Evolutionary conservation across 2,329 filamentous ascomycete species (phyloP).

Genomic region (Pseudocercospora cruenta): DNA sequence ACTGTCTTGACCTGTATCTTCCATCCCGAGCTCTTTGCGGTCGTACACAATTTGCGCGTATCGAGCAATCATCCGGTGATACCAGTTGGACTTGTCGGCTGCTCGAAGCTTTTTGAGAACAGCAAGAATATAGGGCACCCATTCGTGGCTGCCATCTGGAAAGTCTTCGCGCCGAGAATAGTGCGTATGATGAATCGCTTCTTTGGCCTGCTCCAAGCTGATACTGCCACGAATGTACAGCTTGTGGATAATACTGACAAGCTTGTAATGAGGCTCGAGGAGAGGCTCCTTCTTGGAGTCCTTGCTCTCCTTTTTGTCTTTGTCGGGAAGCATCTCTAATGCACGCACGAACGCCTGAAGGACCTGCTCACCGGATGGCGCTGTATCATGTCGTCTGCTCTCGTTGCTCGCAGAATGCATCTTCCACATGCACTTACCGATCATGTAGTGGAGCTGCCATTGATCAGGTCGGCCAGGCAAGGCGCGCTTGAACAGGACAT

Average conservation of each 20-base stretch:
- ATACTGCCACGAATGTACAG: slow-evolving; percentile 61
- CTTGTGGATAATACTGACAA: slow-evolving; percentile 80
- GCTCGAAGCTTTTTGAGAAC: slow-evolving; percentile 62
- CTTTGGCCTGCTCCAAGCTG: slow-evolving; percentile 50
- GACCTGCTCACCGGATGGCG: slow-evolving; percentile 50
- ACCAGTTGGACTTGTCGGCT: slow-evolving; percentile 93
- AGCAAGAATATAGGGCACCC: slow-evolving; percentile 65
- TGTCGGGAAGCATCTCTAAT: slow-evolving; percentile 61
- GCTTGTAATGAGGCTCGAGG: slow-evolving; percentile 90
- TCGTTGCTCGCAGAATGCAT: slow-evolving; percentile 56
- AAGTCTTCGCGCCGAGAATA: slow-evolving; percentile 58
- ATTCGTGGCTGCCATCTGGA: slow-evolving; percentile 54
- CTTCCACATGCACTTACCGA: slow-evolving; percentile 74
- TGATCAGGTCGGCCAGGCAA: slow-evolving; percentile 61
- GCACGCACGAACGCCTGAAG: slow-evolving; percentile 62
- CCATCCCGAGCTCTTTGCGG: slow-evolving; percentile 37
- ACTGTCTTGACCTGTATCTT: slow-evolving; percentile 5
- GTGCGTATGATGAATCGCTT: slow-evolving; percentile 56
- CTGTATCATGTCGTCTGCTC: slow-evolving; percentile 25
- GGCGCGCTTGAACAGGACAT: slow-evolving; percentile 63
- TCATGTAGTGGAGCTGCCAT: slow-evolving; percentile 71
- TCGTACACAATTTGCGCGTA: slow-evolving; percentile 67
- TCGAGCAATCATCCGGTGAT: slow-evolving; percentile 85
- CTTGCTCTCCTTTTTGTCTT: slow-evolving; percentile 52
- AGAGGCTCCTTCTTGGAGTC: slow-evolving; percentile 73